phyloP scores from a whole-genome alignment of 371 early-diverging fungal species.

The Dichotomocladium elegans region DNA sequence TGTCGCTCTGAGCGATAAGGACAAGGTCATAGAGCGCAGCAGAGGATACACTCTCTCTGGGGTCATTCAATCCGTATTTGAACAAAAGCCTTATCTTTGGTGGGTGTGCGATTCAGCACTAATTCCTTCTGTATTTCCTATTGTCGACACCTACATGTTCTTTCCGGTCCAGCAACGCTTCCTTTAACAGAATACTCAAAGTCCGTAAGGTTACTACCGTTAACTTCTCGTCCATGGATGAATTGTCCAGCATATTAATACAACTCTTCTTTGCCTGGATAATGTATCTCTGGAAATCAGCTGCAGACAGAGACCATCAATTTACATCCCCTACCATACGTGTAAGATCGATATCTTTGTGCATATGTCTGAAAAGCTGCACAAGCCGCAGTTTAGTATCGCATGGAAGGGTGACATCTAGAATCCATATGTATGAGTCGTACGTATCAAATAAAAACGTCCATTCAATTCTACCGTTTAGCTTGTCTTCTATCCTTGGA shows the following conservation, averaged over 20 bases:
- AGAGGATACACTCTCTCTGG: conserved; percentile 22
- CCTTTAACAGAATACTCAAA: conserved; percentile 40
- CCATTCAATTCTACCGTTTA: conserved; percentile 18
- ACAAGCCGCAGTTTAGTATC: conserved; percentile 42
- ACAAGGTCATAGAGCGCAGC: conserved; percentile 29
- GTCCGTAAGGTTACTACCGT: conserved; percentile 42
- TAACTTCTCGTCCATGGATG: conserved; percentile 32
- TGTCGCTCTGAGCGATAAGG: conserved; percentile 24
- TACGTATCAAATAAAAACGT: conserved; percentile 12
- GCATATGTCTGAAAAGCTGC: conserved; percentile 59
- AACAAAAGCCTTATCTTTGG: conserved; percentile 12
- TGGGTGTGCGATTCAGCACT: not conserved
- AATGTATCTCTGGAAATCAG: not conserved
- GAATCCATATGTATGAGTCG: conserved; percentile 12
- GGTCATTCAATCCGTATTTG: conserved; percentile 26
- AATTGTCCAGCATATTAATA: conserved; percentile 34
- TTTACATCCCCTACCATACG: conserved; percentile 24
- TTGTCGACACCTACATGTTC: conserved; percentile 32
- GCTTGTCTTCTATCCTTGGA: conserved; percentile 23
- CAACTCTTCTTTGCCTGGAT: conserved; percentile 46
- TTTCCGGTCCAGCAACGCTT: conserved; percentile 47
- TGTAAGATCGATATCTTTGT: conserved; percentile 50
- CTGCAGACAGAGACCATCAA: not conserved
- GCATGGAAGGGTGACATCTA: conserved; percentile 13
- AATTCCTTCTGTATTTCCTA: not conserved